Evolutionary conservation across 192 early-diverging fungal species (phyloP), one percentile per base, ranked within the genome.

Genomic region (Polychytrium aggregatum): DNA sequence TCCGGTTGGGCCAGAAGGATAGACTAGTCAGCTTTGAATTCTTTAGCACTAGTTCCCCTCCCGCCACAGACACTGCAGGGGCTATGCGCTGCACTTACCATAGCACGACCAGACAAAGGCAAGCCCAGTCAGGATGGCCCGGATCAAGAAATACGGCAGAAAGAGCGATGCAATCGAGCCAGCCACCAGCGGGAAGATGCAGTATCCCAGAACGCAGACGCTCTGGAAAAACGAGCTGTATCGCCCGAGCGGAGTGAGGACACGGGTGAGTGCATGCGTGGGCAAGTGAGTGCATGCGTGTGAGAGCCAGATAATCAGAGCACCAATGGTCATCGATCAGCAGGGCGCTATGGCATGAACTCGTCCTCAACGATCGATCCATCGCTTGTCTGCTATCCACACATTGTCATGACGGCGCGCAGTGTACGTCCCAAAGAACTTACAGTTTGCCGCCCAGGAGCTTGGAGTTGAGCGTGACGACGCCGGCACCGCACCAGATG

Each of bases 181-280:
- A 21, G 88, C 60, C 0, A 89, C 83, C 50, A 98, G 68, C 8
- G 94, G 94, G 52, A 93, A 98, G 46, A 96, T 67, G 62, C 94
- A 98, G 68, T 98, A 98, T 7, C 92, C 92, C 43, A 98, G 72
- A 14, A 92, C 84, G 64, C 94, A 98, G 6, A 98, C 89, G 53
- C 81, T 85, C 55, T 98, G 94, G 63, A 94, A 93, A 55, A 98
- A 95, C 8, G 94, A 98, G 8, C 85, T 89, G 60, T 24, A 37
- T 33, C 41, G 38, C 1, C 27, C 3, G 29, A 37, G n/a, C 36
- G n/a, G n/a, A 37, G 10, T 37, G 48, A 18, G 11, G 34, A 63
- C 36, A 37, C 36, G 36, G 10, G 10, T 37, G 36, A 9, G 36
- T 37, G 36, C 10, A 37, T 9, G 36, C 10, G 36, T 9, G n/a